Evolutionary conservation across 257 asterid genomes (phyloP).

Genomic region (Capsicum pubescens): DNA sequence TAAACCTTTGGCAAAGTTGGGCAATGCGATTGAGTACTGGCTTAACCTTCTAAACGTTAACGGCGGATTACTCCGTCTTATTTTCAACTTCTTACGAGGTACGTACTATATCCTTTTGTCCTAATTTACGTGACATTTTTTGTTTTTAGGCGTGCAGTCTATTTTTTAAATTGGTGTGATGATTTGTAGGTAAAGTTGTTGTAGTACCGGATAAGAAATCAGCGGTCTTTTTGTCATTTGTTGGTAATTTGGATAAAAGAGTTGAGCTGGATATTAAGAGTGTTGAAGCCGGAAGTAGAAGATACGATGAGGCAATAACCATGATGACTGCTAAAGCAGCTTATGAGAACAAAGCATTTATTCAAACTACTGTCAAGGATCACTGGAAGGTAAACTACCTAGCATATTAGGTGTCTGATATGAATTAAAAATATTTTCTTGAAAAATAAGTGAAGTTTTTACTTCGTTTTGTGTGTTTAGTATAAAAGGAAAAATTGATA

Average conservation of each 20-base stretch:
- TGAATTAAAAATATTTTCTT: too few relatives aligned
- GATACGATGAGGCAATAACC: conserved; percentile 48
- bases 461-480: too few relatives aligned
- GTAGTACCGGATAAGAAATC: conserved; percentile 38
- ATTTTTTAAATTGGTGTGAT: not conserved
- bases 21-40: conserved; percentile 63
- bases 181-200: conserved; percentile 48
- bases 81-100: not conserved
- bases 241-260: conserved; percentile 60
- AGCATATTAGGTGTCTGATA: too few relatives aligned
- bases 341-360: conserved; percentile 59
- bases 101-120: not conserved
- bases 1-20: conserved; percentile 49
- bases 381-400: conserved; percentile 59
- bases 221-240: conserved; percentile 40
- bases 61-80: conserved; percentile 33
- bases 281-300: conserved; percentile 43
- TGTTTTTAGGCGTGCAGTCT: not conserved
- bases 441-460: too few relatives aligned
- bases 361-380: conserved; percentile 46
- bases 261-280: conserved; percentile 50
- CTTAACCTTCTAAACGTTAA: conserved; percentile 56
- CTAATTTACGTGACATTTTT: not conserved
- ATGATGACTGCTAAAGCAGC: conserved; percentile 74
- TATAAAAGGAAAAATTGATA: not conserved